phyloP scores from a whole-genome alignment of 495 filamentous ascomycete species.

The Aspergillus affinis region DNA sequence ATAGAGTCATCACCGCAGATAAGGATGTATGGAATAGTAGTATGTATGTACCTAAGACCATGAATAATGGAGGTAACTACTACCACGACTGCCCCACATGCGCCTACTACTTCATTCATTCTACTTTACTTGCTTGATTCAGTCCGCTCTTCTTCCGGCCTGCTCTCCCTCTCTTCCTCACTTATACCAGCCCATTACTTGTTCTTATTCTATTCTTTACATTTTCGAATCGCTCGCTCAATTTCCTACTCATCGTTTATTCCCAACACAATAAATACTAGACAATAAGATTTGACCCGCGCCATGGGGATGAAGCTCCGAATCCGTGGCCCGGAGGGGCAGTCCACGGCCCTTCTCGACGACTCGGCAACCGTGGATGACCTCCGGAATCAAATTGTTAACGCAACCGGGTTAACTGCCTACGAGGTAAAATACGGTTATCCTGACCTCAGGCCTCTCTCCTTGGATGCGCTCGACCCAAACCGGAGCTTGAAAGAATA shows the following conservation, averaged over 20 bases:
- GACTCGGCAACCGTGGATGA: constrained; percentile 65
- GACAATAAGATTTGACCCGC: neutral
- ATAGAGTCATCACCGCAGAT: no score
- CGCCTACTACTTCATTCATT: neutral
- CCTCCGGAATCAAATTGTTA: constrained; percentile 55
- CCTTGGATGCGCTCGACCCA: constrained; percentile 50
- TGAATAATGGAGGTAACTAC: no score
- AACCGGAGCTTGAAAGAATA: constrained; percentile 51
- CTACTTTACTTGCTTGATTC: no score
- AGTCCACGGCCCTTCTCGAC: constrained; percentile 60
- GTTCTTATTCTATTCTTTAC: neutral
- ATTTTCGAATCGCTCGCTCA: neutral
- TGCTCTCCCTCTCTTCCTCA: neutral
- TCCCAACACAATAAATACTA: neutral
- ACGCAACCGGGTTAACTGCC: constrained; percentile 47
- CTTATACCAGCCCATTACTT: no score
- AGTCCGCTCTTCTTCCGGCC: neutral
- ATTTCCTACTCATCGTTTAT: neutral
- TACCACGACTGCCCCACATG: neutral
- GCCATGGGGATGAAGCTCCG: constrained; percentile 55
- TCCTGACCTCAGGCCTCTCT: constrained; percentile 67
- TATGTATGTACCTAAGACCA: no score
- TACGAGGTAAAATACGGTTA: constrained; percentile 89
- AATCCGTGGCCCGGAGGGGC: constrained; percentile 61
- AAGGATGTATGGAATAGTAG: no score